These are phyloP conservation scores for Pleurotus eryngii DNA, from an alignment of 768 basidiomycete species.

Conservation along the genomic window DNA sequence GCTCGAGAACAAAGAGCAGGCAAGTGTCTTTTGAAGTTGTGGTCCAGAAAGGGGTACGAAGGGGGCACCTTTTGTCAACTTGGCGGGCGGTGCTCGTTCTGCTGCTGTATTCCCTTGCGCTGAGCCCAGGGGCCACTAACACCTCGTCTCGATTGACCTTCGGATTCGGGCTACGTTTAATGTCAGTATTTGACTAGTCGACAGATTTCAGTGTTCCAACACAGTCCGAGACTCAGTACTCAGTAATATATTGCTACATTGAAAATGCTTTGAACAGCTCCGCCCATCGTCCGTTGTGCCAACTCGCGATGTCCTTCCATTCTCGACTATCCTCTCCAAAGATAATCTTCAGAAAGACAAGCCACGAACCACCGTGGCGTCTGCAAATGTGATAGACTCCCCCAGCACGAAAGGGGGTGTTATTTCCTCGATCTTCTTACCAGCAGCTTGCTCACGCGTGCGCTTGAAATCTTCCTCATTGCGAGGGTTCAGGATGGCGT, in stretches of 20 bases:
- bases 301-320: not conserved
- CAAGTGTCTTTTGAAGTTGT: too few species aligned
- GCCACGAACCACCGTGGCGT: not conserved
- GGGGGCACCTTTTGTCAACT: too few species aligned
- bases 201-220: not conserved
- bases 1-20: too few species aligned
- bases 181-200: not conserved
- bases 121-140: too few species aligned
- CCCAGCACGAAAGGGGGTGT: not conserved
- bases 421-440: not conserved
- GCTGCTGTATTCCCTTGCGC: too few species aligned
- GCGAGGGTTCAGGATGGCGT: not conserved
- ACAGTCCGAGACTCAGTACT: not conserved
- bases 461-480: not conserved
- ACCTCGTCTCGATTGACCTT: not conserved
- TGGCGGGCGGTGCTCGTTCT: too few species aligned
- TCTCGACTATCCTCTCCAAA: not conserved
- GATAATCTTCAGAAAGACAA: not conserved
- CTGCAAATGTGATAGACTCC: not conserved
- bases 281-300: not conserved
- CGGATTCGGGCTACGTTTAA: not conserved
- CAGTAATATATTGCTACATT: not conserved
- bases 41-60: too few species aligned
- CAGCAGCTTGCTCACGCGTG: not conserved
- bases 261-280: not conserved